Conservation (phyloP, 78 protist genomes). For the Speleostelium caveatum region DNA sequence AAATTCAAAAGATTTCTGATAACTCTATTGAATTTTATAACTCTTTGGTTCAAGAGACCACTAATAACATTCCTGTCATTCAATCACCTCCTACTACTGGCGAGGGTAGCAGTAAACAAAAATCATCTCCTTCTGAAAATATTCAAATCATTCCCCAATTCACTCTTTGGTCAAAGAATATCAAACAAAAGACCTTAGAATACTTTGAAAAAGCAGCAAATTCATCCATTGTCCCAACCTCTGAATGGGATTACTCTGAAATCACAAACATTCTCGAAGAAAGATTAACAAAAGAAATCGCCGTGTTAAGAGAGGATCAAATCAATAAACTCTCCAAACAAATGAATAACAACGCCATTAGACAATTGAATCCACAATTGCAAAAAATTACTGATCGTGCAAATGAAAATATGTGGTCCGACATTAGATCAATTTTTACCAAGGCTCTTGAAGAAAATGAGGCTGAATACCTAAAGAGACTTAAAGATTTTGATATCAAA, state of each 20-base stretch:
- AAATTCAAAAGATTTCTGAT: slow-evolving; percentile 53
- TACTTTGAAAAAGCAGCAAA: slow-evolving; percentile 44
- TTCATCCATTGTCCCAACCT: slow-evolving; percentile 25
- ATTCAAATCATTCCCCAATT: slow-evolving; percentile 52
- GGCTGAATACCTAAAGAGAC: slow-evolving; percentile 26
- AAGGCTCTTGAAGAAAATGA: slow-evolving; percentile 22
- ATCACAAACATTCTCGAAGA: slow-evolving; percentile 11
- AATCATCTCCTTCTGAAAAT: slow-evolving; percentile 3
- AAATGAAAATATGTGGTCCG: slow-evolving; percentile 66
- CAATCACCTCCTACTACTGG: slow-evolving; percentile 23
- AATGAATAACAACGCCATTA: slow-evolving; percentile 31
- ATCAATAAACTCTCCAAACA: slow-evolving; percentile 23
- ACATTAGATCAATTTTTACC: slow-evolving; percentile 4
- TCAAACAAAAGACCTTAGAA: slow-evolving; percentile 35
- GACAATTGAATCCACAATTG: slow-evolving; percentile 33
- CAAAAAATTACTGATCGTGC: slow-evolving; percentile 64
- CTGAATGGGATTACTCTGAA: slow-evolving; percentile 25
- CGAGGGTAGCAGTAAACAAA: slow-evolving; percentile 5
- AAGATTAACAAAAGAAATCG: slow-evolving; percentile 25
- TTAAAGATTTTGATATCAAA: slow-evolving; percentile 26
- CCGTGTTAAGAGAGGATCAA: slow-evolving; percentile 33
- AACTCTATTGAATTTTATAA: slow-evolving; percentile 53
- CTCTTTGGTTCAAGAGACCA: slow-evolving; percentile 33
- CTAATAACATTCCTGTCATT: not conserved
- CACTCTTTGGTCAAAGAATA: slow-evolving; percentile 13